Evolutionary conservation across 2,329 filamentous ascomycete genomes (phyloP).

Genomic region (Ascochyta viciae-villosae): DNA sequence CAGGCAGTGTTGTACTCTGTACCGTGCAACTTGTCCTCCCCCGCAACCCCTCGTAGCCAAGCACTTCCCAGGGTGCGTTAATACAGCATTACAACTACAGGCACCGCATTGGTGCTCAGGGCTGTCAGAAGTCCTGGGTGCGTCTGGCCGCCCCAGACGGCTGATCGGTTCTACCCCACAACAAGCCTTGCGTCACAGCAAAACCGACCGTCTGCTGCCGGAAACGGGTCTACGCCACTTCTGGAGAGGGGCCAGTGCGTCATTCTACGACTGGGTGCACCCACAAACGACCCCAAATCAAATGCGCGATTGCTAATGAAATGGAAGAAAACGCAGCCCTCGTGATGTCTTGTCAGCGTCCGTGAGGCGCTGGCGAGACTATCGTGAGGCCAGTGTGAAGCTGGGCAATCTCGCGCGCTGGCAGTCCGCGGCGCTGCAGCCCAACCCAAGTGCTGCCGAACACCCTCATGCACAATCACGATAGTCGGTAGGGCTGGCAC

Average conservation of each 20-base stretch:
- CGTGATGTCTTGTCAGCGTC: conserved; percentile 12
- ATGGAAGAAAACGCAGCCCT: conserved; percentile 13
- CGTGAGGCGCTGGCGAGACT: conserved; percentile 5
- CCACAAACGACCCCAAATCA: conserved; percentile 13
- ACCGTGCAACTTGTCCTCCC: conserved; percentile 7
- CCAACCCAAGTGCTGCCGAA: not conserved
- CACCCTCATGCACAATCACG: conserved; percentile 15
- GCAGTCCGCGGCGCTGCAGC: conserved; percentile 22
- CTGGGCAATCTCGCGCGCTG: conserved; percentile 8
- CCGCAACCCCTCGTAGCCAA: conserved; percentile 11
- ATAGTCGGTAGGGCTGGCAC: conserved; percentile 24
- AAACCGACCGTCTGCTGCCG: conserved; percentile 11
- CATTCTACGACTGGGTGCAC: conserved; percentile 24
- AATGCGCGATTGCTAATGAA: conserved; percentile 18
- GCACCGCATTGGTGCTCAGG: conserved; percentile 9
- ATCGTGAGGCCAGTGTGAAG: conserved; percentile 1
- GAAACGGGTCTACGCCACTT: conserved; percentile 28
- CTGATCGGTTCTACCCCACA: conserved; percentile 22
- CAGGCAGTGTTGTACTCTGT: not conserved
- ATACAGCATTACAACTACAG: conserved; percentile 4
- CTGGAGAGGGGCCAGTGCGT: conserved; percentile 19
- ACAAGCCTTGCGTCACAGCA: conserved; percentile 24
- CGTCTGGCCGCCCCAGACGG: conserved; percentile 21
- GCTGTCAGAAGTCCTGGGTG: conserved; percentile 12
- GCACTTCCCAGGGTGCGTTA: conserved; percentile 8